Conservation (phyloP, 169 alveolate genomes). For the Eimeria sp. region DNA sequence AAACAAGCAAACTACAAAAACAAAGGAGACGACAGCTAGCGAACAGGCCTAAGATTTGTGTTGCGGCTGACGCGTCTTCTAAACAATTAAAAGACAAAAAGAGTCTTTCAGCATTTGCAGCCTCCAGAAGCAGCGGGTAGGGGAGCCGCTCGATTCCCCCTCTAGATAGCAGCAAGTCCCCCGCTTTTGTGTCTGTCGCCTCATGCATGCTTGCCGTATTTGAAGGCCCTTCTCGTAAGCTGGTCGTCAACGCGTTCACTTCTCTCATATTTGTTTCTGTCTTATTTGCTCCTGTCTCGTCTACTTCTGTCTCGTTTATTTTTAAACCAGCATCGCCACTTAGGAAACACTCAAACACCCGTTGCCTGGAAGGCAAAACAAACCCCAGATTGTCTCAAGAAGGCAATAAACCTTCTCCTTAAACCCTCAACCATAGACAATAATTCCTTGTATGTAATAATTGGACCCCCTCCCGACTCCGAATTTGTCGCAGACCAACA, state of each 20-base stretch:
- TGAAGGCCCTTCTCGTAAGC: too few relatives aligned
- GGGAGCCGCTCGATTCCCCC: neutral
- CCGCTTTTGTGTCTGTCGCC: neutral
- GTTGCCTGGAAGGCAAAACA: neutral
- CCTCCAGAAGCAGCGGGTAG: conserved; percentile 51
- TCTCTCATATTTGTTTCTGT: neutral
- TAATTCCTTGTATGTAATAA: too few relatives aligned
- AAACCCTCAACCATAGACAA: neutral
- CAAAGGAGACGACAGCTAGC: neutral
- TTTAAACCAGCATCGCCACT: neutral
- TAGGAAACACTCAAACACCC: neutral
- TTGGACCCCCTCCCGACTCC: neutral
- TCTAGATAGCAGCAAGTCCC: neutral
- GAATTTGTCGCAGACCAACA: too few relatives aligned
- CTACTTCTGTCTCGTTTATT: too few relatives aligned
- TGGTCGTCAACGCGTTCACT: too few relatives aligned
- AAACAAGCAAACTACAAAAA: too few relatives aligned
- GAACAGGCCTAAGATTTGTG: too few relatives aligned
- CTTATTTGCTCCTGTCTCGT: too few relatives aligned
- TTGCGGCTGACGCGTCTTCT: neutral
- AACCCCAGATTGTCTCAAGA: neutral
- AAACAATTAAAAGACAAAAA: neutral
- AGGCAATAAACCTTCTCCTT: neutral
- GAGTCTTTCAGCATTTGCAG: neutral
- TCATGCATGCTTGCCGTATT: too few relatives aligned